Base-by-base conservation (phyloP, 2,329 filamentous ascomycete species). In the Chrysosporium queenslandicum region DNA sequence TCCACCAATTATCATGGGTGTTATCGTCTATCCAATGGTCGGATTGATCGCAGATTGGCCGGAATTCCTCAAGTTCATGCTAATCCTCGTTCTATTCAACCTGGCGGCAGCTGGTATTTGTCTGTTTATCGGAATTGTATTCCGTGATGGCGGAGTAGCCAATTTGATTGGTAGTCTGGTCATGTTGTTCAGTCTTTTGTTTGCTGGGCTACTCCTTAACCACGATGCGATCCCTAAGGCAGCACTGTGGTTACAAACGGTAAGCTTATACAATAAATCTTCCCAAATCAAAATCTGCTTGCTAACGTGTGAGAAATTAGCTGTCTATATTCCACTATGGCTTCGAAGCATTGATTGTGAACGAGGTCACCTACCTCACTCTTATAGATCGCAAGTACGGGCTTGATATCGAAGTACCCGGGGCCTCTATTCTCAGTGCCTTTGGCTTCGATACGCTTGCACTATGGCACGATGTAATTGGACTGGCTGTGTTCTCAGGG, bases 271-370 rank as follows among this genome's bases (percentile, higher is more conserved):
- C 53, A 20, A 9, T 9, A 27, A 30, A 2, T 29, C 29, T 16
- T 25, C 16, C 18, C 18, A 30, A 45, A 3, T n/a, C 18, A 16
- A 30, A 45, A 3, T n/a, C 11, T 14, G 41, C 50, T 20, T 58
- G 41, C 64, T 73, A 60, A 69, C 53, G 30, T n/a, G 50, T 30
- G 16, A 3, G n/a, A 9, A 50, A 25, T 2, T 59, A 85, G 71
- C 73, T 98, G 7, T 96, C 90, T 1, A 98, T 98, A 57, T 98
- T 98, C 78, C 92, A 98, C 67, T 98, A 94, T 65, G 91, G 85
- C 4, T 97, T 97, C 61, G 92, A 98, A 74, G 86, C 87, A 1
- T 78, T 98, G 12, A 94, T 97, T 57, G 92, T 98, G 61, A 98
- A 97, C 64, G 92, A 98, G 72, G 94, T 96, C 43, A 83, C 88